phyloP scores from a whole-genome alignment of 192 early-diverging fungal species.

The Coemansia javaensis region DNA sequence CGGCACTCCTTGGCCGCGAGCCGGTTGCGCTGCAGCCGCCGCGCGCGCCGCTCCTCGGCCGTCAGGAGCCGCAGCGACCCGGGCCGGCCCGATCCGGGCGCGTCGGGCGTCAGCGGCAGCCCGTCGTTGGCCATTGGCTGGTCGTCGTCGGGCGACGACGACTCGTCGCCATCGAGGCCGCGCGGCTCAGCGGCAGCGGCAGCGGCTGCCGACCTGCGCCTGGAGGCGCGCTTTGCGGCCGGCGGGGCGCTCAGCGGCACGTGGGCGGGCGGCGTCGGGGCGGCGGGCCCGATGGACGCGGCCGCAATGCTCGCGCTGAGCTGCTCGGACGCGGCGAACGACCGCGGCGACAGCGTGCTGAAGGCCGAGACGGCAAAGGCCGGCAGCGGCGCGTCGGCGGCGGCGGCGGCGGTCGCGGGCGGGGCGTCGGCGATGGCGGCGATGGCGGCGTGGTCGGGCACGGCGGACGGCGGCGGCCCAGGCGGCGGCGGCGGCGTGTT shows the following conservation, averaged over 20 bases:
- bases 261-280: neutral
- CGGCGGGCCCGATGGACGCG: neutral
- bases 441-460: neutral
- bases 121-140: conserved; percentile 4
- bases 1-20: conserved; percentile 80
- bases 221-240: too few relatives aligned
- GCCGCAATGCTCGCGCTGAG: conserved; percentile 2
- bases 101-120: conserved; percentile 49
- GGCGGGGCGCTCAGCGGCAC: neutral
- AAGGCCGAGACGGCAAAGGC: conserved; percentile 14
- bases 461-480: neutral
- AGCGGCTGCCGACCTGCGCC: neutral
- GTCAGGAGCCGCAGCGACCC: conserved; percentile 51
- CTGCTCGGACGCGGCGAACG: conserved; percentile 6
- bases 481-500: conserved; percentile 30
- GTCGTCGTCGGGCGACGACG: conserved; percentile 16
- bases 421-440: neutral
- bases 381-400: conserved; percentile 6
- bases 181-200: conserved; percentile 1
- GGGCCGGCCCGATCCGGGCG: conserved; percentile 46
- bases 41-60: conserved; percentile 68
- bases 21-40: conserved; percentile 69
- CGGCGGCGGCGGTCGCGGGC: neutral
- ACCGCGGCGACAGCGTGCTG: conserved; percentile 9
- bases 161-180: too few relatives aligned